phyloP scores from a whole-genome alignment of 108 stramenopile species.

The Nitzschia inconspicua region DNA sequence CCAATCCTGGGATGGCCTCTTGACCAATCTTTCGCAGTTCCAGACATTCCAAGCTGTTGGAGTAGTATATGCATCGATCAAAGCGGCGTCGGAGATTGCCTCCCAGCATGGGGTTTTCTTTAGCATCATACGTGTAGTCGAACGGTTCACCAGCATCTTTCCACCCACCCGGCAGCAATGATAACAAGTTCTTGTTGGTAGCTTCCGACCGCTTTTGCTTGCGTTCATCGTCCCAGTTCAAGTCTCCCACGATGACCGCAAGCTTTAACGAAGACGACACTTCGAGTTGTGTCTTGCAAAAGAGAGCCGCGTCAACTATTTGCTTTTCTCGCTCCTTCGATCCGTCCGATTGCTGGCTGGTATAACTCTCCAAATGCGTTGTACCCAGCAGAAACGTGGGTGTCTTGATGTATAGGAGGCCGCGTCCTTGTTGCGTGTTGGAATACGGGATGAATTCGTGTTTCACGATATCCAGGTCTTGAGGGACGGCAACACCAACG shows the following conservation, averaged over 20 bases:
- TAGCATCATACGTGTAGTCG: slow-evolving; percentile 60
- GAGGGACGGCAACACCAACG: slow-evolving; percentile 32
- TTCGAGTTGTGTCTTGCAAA: slow-evolving; percentile 35
- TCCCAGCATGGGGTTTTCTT: slow-evolving; percentile 55
- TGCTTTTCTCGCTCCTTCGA: slow-evolving; percentile 39
- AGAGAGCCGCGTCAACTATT: slow-evolving; percentile 28
- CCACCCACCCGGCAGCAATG: slow-evolving; percentile 28
- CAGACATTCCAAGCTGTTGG: background rate
- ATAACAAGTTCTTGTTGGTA: slow-evolving; percentile 19
- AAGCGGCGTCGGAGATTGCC: slow-evolving; percentile 55
- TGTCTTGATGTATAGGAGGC: slow-evolving; percentile 35
- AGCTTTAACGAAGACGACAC: slow-evolving; percentile 15
- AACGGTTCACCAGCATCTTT: slow-evolving; percentile 32
- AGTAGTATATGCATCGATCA: slow-evolving; percentile 44
- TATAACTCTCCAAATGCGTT: slow-evolving; percentile 60
- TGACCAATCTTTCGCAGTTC: slow-evolving; percentile 31
- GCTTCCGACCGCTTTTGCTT: slow-evolving; percentile 14
- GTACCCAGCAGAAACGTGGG: slow-evolving; percentile 21
- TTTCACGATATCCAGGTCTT: slow-evolving; percentile 9
- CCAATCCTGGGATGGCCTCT: slow-evolving; percentile 34
- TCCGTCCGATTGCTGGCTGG: slow-evolving; percentile 27
- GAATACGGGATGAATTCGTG: slow-evolving; percentile 31
- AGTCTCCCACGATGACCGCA: slow-evolving; percentile 55
- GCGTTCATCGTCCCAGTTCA: slow-evolving; percentile 76
- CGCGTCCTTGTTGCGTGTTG: slow-evolving; percentile 44